Evolutionary conservation across 169 alveolate genomes (phyloP), one percentile per base, ranked within the genome.

Genomic region (Ichthyophthirius multifiliis): DNA sequence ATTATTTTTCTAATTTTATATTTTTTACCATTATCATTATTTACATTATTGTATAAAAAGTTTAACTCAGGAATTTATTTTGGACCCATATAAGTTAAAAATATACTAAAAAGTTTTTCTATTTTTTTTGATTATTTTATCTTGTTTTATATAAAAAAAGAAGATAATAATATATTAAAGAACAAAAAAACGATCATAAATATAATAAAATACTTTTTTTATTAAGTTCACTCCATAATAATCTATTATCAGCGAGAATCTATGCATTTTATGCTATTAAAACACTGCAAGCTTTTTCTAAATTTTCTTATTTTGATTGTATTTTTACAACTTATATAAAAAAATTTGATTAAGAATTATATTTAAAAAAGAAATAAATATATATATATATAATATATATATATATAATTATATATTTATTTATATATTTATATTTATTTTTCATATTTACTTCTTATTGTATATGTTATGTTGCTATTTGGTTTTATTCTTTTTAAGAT

Each of bases 1-100:
- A 16, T 15, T 20, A 46, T 5, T 1, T 5, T 12, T 20, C 7
- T 20, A 9, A 46, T 3, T 20, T 20, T 20, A 12, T 10, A 9
- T 55, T 27, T 10, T 18, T 20, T 55, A 55, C 71, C 71, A 55
- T 55, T 55, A 7, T 34, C 43, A 6, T 55, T 55, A 27, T 55
- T 55, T 55, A 34, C 71, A 55, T 55, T 55, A n/a, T n/a, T n/a
- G n/a, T n/a, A n/a, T 23, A 55, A 55, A 55, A 55, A 55, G 15
- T 34, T 39, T 55, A 55, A 55, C 39, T 55, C 71, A 27, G 71
- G 71, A 5, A 55, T 55, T 55, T 55, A 18, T 39, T 55, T 55
- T 10, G 71, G 71, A 5, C 71, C 71, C 12, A 55, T 27, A 7
- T 55, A 55, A 55, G 23, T 55, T 27, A 55, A 55, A 55, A 55